Evolutionary conservation across 495 filamentous ascomycete species (phyloP), one percentile per base, ranked within the genome.

Genomic region (Annulohypoxylon nitens): DNA sequence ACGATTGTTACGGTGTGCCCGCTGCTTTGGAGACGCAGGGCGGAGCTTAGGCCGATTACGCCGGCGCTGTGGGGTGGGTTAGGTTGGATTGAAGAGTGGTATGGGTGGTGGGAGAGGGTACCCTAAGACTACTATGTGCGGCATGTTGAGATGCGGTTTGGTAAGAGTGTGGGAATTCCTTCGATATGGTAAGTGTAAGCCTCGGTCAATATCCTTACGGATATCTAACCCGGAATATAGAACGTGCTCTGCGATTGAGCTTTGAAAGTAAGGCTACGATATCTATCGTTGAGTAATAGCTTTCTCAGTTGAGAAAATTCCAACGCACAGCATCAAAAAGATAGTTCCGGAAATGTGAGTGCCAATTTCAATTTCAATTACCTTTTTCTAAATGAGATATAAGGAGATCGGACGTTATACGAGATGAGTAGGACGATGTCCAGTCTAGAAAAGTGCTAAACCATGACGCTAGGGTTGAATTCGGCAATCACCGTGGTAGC

Each of bases 21-120:
- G n/a, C 80, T 69, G 55, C 83, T 71, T 77, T 87, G 87, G 73
- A 90, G 80, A 51, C 68, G 70, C 41, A 88, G 75, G 51, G 88
- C 88, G 23, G 83, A 82, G 73, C 84, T 83, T 43, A 91, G 84
- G 60, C 88, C 89, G 70, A 85, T 86, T 14, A 90, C 86, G 41
- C 89, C 89, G 59, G 88, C 88, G 45, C 89, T 90, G 53, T 89
- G 41, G 41, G 23, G n/a, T 7, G 36, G 26, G 18, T 12, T 33
- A 25, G 48, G 45, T n/a, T 37, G 45, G 26, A 26, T 6, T 45
- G 30, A 12, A 50, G 65, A 26, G 55, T 1, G 16, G 23, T 30
- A 41, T 47, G 20, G 33, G 7, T 53, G 4, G 20, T 1, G 37
- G 2, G 41, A 41, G 39, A 26, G 70, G 50, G 65, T 78, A 85